A percentile compares a stretch with the other conserved stretches of the same genome.
phyloP scores from a whole-genome alignment of 2,329 filamentous ascomycete genomes.

The Cephalotrichum gorgonifer region DNA sequence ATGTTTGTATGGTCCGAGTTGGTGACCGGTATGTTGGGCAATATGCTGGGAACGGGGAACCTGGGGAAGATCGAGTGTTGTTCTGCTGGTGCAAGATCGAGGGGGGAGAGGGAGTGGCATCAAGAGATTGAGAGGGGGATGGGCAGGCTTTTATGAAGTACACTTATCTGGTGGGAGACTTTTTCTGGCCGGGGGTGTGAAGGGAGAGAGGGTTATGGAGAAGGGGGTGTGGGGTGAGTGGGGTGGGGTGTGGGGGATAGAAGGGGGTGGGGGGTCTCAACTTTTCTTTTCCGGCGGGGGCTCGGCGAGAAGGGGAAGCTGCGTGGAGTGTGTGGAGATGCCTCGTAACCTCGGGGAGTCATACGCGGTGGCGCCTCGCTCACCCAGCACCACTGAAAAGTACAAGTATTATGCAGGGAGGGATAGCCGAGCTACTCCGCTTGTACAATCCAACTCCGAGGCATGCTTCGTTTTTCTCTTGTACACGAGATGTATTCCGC shows the following conservation, averaged over 20 bases:
- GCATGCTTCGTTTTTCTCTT: neutral
- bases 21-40: too few species aligned
- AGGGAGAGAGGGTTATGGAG: neutral
- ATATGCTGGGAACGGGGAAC: neutral
- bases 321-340: neutral
- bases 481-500: neutral
- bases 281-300: conserved; percentile 3
- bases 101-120: neutral
- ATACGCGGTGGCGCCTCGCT: neutral
- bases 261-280: too few species aligned
- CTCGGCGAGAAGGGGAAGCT: conserved; percentile 4
- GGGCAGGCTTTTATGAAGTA: neutral
- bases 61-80: neutral
- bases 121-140: neutral
- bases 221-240: conserved; percentile 1
- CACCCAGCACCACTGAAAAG: neutral
- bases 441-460: neutral
- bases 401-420: neutral
- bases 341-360: neutral
- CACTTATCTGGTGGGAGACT: too few species aligned
- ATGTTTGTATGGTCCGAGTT: neutral
- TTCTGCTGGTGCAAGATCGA: neutral
- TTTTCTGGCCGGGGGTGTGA: neutral
- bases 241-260: conserved; percentile 3
- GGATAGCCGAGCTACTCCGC: neutral